Evolutionary conservation across 495 filamentous ascomycete species (phyloP).

Genomic region (Annulohypoxylon bovei): DNA sequence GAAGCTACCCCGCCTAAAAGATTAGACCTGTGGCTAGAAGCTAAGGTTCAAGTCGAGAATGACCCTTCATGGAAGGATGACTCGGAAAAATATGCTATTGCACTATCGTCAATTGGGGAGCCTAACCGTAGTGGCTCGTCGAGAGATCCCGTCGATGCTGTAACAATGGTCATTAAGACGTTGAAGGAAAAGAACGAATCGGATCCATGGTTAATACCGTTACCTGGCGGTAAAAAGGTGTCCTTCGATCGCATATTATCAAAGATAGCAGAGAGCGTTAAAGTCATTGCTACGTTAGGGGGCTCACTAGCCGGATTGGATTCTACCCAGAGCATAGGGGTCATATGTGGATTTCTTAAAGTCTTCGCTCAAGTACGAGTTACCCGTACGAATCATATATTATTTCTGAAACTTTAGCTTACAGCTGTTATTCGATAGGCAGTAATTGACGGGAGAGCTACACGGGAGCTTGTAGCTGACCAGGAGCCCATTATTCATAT

Average conservation of each 20-base stretch:
- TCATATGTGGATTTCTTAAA: neutral
- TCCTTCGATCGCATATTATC: neutral
- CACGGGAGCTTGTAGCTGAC: neutral
- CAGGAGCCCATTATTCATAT: neutral
- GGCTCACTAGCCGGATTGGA: neutral
- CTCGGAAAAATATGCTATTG: neutral
- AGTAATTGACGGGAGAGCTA: neutral
- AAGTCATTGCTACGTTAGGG: neutral
- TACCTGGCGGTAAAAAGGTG: neutral
- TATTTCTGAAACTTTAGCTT: neutral
- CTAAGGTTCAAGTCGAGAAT: neutral
- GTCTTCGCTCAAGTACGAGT: neutral
- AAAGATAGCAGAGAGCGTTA: neutral
- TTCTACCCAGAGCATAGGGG: neutral
- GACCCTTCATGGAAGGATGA: neutral
- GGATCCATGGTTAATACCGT: neutral
- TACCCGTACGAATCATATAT: neutral
- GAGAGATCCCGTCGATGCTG: neutral
- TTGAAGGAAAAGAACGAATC: neutral
- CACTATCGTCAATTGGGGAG: neutral
- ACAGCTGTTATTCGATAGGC: neutral
- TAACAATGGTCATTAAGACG: neutral
- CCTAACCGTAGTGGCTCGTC: neutral
- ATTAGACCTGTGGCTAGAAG: neutral
- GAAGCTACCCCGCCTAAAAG: neutral